Conservation (phyloP, 345 rosid genomes). For the Melastoma malabathricum region DNA sequence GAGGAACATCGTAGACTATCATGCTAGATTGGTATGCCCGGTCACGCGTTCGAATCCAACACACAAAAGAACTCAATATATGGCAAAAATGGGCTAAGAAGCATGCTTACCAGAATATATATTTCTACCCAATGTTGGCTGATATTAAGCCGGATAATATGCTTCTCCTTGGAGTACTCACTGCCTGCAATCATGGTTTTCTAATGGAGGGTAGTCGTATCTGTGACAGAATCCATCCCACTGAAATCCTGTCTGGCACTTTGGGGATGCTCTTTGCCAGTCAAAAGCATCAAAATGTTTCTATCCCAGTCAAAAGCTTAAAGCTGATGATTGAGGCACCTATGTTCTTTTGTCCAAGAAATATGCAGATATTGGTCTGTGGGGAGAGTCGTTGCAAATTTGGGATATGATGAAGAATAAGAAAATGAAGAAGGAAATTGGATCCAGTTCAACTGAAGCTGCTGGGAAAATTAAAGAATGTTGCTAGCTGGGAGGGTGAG, state of each 20-base stretch:
- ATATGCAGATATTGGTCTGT: conserved; percentile 20
- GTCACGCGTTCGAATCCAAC: too few relatives aligned
- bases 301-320: conserved; percentile 13
- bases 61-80: too few relatives aligned
- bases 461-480: conserved; percentile 13
- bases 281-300: conserved; percentile 13
- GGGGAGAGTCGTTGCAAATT: conserved; percentile 14
- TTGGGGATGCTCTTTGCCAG: conserved; percentile 24
- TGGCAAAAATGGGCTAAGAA: too few relatives aligned
- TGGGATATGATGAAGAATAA: conserved; percentile 11
- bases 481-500: conserved; percentile 14
- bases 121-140: conserved; percentile 16
- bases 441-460: conserved; percentile 18
- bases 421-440: conserved; percentile 16
- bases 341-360: conserved; percentile 15
- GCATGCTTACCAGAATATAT: too few relatives aligned
- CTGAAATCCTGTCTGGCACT: conserved; percentile 13
- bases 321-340: conserved; percentile 16
- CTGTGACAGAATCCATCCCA: conserved; percentile 13
- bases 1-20: conserved; percentile 30
- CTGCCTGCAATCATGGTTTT: conserved; percentile 24
- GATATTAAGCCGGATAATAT: conserved; percentile 17
- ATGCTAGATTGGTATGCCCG: conserved; percentile 27
- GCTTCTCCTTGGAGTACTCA: conserved; percentile 17
- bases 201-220: conserved; percentile 12